Base-by-base conservation (phyloP, 176 grass and related monocot species). In the Carex kokanica region DNA sequence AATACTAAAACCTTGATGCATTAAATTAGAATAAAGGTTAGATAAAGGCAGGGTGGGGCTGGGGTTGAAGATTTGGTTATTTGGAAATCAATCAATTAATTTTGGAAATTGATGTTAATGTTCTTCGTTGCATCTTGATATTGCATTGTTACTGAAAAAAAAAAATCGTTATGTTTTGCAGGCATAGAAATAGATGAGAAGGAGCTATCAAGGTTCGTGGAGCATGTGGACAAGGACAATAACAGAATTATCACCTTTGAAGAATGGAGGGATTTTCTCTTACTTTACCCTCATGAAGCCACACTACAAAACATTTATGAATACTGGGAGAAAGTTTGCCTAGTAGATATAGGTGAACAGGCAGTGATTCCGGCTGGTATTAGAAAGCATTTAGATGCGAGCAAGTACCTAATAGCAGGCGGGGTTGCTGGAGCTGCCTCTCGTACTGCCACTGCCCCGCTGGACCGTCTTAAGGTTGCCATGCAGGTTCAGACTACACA, bases 201-300 rank as follows among this genome's bases (percentile, higher is more conserved):
- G 58, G 92, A 97, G 67, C 89, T 97, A 82, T 92, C 95, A 81
- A 89, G 87, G 54, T 97, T 97, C 79, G 92, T 97, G 75, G 95
- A 97, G 84, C 95, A 94, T 84, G 95, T 97, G 66, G 95, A 97
- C 86, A 97, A 97, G 84, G 95, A 97, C 58, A 97, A 97, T 85
- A 90, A 97, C 79, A 92, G 95, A 36, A 94, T 92, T 84, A 97
- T 97, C 78, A 97, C 95, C 89, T 97, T 97, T 79, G 95, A 97
- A 89, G 95, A 97, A 88, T 97, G 95, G 95, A 97, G 95, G 69
- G 95, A 97, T 84, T 97, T 97, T 84, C 95, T 97, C 89, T 81
- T 97, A 74, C 95, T 97, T 87, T 97, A 92, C 67, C 95, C 95
- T 60, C 93, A 94, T 79, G 95, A 97, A 89, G 92, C 43, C 84